A percentile compares a stretch with the other conserved stretches of the same genome.
Evolutionary conservation across 768 basidiomycete species (phyloP).

Genomic region (Pulveroboletus sp.): DNA sequence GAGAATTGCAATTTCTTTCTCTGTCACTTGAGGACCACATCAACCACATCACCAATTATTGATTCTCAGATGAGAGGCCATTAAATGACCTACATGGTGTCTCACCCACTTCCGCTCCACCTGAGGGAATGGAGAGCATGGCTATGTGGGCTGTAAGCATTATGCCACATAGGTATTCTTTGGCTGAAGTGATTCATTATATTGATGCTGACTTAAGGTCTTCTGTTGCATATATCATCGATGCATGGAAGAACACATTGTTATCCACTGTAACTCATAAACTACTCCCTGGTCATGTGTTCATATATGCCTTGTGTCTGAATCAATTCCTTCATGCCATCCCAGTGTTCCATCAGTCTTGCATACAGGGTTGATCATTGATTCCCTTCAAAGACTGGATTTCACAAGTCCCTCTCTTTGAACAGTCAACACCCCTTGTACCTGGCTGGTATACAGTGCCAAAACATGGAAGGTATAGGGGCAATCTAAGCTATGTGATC

Average conservation of each 20-base stretch:
- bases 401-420: neutral
- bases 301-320: too few relatives aligned
- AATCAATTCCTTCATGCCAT: neutral
- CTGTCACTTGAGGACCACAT: neutral
- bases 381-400: neutral
- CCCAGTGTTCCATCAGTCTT: neutral
- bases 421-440: neutral
- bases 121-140: neutral
- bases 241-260: neutral
- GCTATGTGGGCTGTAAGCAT: neutral
- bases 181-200: neutral
- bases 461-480: neutral
- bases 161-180: neutral
- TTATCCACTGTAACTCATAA: neutral
- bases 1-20: neutral
- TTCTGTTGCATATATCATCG: neutral
- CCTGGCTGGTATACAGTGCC: neutral
- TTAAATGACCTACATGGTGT: neutral
- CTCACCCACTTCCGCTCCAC: too few relatives aligned
- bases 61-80: neutral
- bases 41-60: neutral
- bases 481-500: neutral
- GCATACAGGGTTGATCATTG: neutral
- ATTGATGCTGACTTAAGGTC: neutral
- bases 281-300: neutral